Evolutionary conservation across 2,329 filamentous ascomycete species (phyloP).

Genomic region (Aureobasidium melanogenum): DNA sequence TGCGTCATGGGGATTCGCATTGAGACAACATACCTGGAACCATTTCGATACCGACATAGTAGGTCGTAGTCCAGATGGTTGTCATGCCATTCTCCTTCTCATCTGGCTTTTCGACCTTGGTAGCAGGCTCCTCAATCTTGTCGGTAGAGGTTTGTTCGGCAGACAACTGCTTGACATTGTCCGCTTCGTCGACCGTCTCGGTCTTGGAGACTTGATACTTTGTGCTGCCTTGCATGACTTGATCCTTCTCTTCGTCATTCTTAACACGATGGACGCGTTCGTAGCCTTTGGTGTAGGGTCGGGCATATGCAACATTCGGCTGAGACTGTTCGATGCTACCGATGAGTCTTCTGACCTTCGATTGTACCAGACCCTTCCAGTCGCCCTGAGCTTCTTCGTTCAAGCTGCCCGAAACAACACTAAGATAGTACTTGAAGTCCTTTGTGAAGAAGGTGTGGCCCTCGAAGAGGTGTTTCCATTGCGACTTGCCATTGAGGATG

Average conservation of each 20-base stretch:
- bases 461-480: conserved; percentile 81
- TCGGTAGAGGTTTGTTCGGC: conserved; percentile 35
- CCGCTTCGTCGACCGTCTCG: conserved; percentile 43
- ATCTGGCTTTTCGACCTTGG: conserved; percentile 27
- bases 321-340: conserved; percentile 71
- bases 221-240: conserved; percentile 53
- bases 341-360: conserved; percentile 80
- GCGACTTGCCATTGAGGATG: conserved; percentile 57
- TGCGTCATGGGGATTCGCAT: not conserved
- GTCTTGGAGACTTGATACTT: conserved; percentile 53
- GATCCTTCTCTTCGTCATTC: conserved; percentile 52
- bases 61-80: conserved; percentile 76
- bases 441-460: conserved; percentile 90
- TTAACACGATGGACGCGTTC: conserved; percentile 68
- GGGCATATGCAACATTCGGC: conserved; percentile 67
- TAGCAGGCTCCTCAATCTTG: conserved; percentile 29
- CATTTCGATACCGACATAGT: conserved; percentile 85
- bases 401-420: conserved; percentile 72
- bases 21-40: conserved; percentile 53
- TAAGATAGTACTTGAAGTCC: conserved; percentile 93
- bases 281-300: conserved; percentile 89
- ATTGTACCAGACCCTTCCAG: conserved; percentile 90
- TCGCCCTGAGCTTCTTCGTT: conserved; percentile 75
- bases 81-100: conserved; percentile 32
- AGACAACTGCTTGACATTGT: conserved; percentile 41